phyloP scores from a whole-genome alignment of 306 rosid genomes.

The Inga oerstediana region DNA sequence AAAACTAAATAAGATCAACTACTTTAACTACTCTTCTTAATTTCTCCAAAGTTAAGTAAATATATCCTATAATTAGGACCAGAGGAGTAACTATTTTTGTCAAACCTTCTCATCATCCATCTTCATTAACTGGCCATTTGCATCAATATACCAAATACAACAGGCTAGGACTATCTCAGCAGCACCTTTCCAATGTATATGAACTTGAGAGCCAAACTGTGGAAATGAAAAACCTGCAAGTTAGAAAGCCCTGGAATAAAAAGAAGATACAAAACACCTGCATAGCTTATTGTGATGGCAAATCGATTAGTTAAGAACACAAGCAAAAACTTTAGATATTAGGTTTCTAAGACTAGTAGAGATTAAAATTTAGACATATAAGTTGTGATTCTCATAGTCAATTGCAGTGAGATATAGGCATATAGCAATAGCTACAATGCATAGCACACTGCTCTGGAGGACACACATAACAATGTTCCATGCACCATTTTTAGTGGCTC shows the following conservation, averaged over 20 bases:
- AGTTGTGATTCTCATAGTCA: background rate
- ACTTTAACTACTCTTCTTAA: too few relatives aligned
- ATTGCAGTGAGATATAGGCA: background rate
- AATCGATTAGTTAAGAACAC: background rate
- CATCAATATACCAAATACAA: conserved; percentile 62
- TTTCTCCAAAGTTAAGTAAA: too few relatives aligned
- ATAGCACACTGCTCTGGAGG: background rate
- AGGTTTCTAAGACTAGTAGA: conserved; percentile 12
- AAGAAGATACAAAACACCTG: conserved; percentile 13
- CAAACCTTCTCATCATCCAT: conserved; percentile 85
- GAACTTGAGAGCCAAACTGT: conserved; percentile 72
- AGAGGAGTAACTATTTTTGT: conserved; percentile 1
- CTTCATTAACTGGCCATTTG: conserved; percentile 45
- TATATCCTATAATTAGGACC: too few relatives aligned
- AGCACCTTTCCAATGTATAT: conserved; percentile 98
- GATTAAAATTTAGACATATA: background rate
- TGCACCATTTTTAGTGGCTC: background rate
- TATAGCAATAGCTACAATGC: background rate
- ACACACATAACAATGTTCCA: background rate
- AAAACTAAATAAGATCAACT: too few relatives aligned
- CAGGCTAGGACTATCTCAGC: conserved; percentile 89
- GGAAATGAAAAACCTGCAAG: conserved; percentile 14
- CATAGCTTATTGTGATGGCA: background rate
- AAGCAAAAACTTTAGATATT: conserved; percentile 13
- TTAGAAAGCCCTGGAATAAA: background rate